Base-by-base conservation (phyloP, 2,329 filamentous ascomycete genomes). In the Claviceps cyperi region DNA sequence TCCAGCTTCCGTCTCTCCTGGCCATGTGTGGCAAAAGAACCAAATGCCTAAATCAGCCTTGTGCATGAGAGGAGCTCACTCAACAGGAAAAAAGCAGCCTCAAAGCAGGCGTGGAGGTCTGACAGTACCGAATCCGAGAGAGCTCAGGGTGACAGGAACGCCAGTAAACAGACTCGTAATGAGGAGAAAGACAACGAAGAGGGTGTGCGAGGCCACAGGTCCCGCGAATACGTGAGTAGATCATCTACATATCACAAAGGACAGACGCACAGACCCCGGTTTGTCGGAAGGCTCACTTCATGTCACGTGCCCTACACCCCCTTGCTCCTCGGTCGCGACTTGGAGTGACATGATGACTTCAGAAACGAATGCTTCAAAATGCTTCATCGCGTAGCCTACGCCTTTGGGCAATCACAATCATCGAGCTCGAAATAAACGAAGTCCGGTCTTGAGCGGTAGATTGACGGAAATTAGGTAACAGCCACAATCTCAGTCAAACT, bases 181-280 rank as follows among this genome's bases (percentile, higher is more conserved):
- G 14, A 22, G 39, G 19, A 40, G n/a, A 52, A 37, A 36, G 28
- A 38, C 28, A 35, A 46, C 45, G 15, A 46, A 41, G 32, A 38
- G 19, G 7, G 19, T 47, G 37, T 45, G 24, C 40, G 28, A 49
- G 37, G 51, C 39, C 46, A 55, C 54, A 54, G 43, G 54, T 63
- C 59, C 28, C 63, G 5, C 22, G 22, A 43, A 41, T 22, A 41
- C 17, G 17, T 21, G 39, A 41, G 17, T 41, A 3, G 4, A 28
- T 43, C 41, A 43, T 58, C 56, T 62, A n/a, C n/a, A n/a, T n/a
- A 57, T 63, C 60, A 63, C 50, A 62, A 62, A 58, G 54, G 47
- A 60, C 59, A 53, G 55, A 50, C 36, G 46, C 51, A 48, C 32
- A 48, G 32, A 48, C 45, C 45, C 45, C 22, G 3, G n/a, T 38